Evolutionary conservation across 352 stramenopile species (phyloP).

Genomic region (Globisporangium barbulae): DNA sequence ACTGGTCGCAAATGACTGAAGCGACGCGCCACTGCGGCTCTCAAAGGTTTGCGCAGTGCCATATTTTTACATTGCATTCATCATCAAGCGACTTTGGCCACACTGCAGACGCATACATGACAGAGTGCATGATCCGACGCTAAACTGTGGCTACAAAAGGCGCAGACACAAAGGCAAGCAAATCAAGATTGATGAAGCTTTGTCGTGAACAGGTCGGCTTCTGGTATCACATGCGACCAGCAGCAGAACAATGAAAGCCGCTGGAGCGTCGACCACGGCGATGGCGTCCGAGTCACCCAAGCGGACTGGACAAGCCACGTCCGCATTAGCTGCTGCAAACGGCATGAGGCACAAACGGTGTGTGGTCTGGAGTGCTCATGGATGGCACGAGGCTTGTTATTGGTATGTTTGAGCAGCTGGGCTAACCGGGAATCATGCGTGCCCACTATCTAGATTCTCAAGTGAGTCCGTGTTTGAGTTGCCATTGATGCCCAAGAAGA

Average conservation of each 20-base stretch:
- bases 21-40: not conserved
- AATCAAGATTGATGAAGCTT: too few species aligned
- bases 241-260: constrained; percentile 7
- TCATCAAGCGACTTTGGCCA: not conserved
- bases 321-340: not conserved
- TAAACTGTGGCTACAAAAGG: not conserved
- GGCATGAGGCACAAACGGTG: constrained; percentile 7
- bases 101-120: not conserved
- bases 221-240: not conserved
- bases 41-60: not conserved
- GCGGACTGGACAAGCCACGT: not conserved
- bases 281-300: constrained; percentile 8
- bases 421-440: not conserved
- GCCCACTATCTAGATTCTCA: not conserved
- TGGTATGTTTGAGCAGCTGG: not conserved
- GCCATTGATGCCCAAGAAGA: constrained; percentile 11
- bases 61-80: constrained; percentile 8
- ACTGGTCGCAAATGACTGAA: constrained; percentile 11
- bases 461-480: constrained; percentile 3
- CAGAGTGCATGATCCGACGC: not conserved
- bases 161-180: not conserved
- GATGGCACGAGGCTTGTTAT: not conserved
- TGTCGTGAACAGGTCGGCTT: not conserved
- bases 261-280: not conserved
- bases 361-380: not conserved